Conservation (phyloP, 768 basidiomycete species). For the Trametes elegans region DNA sequence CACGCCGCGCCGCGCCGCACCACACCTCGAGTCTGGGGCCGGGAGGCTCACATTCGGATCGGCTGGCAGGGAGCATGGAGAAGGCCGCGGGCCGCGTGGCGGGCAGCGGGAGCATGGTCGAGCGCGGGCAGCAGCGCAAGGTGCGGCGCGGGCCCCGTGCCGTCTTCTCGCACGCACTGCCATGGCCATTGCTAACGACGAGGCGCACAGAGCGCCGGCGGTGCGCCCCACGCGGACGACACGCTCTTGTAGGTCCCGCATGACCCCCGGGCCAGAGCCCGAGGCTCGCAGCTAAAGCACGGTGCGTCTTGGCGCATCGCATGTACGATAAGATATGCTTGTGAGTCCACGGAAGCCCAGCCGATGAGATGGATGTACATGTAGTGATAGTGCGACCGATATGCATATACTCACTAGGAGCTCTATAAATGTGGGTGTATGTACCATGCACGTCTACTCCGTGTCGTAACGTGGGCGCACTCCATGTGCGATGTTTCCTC, state of each 20-base stretch:
- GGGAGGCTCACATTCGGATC: background rate
- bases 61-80: slow-evolving; percentile 1
- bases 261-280: background rate
- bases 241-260: background rate
- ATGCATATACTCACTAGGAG: too few species aligned
- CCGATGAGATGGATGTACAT: too few species aligned
- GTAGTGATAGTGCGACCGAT: too few species aligned
- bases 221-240: background rate
- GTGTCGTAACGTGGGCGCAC: too few species aligned
- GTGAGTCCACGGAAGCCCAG: too few species aligned
- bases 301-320: too few species aligned
- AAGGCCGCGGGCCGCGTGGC: slow-evolving; percentile 11
- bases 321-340: too few species aligned
- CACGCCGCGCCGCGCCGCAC: too few species aligned
- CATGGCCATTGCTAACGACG: background rate
- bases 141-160: background rate
- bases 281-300: too few species aligned
- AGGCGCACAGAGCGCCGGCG: background rate
- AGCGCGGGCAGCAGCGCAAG: slow-evolving; percentile 21
- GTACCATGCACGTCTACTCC: too few species aligned
- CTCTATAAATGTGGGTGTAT: too few species aligned
- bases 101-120: slow-evolving; percentile 13
- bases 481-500: too few species aligned
- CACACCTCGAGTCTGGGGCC: background rate
- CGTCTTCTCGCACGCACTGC: background rate